A percentile compares a stretch with the other conserved stretches of the same genome.
Evolutionary conservation across 208 protist species (phyloP).

Genomic region (Balamuthia mandrillaris): DNA sequence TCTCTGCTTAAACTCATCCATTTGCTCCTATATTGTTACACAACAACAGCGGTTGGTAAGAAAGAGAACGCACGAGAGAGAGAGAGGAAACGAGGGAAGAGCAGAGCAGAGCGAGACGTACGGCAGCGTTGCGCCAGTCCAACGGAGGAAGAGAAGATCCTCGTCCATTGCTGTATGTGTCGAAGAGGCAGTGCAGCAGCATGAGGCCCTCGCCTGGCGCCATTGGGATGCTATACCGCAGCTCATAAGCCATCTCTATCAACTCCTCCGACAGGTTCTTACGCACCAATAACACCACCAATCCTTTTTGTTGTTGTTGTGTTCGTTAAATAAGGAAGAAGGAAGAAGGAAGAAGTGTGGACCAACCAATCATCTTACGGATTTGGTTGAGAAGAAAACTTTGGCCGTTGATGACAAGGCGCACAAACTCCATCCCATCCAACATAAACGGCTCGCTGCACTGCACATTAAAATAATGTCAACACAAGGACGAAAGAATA

Average conservation of each 20-base stretch:
- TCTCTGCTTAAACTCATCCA: neutral
- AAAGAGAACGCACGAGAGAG: neutral
- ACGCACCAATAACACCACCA: neutral
- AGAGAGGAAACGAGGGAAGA: neutral
- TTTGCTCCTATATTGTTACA: neutral
- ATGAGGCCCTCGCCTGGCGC: neutral
- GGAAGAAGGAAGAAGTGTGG: slow-evolving; percentile 33
- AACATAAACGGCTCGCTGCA: slow-evolving; percentile 77
- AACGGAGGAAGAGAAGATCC: no score
- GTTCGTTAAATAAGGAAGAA: neutral
- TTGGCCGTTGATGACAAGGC: slow-evolving; percentile 85
- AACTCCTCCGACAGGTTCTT: neutral
- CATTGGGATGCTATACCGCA: neutral
- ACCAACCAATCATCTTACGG: slow-evolving; percentile 92
- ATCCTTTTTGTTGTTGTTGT: neutral
- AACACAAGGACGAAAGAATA: neutral
- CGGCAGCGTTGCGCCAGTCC: no score
- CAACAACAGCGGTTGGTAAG: neutral
- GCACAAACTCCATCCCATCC: slow-evolving; percentile 82
- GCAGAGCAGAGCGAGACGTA: neutral
- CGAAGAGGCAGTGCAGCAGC: neutral
- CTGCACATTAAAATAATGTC: neutral
- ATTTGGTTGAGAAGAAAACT: slow-evolving; percentile 97
- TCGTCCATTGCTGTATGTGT: neutral
- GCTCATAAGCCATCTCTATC: neutral